Conservation (phyloP, 164 flowering plant species). For the Macadamia tetraphylla region DNA sequence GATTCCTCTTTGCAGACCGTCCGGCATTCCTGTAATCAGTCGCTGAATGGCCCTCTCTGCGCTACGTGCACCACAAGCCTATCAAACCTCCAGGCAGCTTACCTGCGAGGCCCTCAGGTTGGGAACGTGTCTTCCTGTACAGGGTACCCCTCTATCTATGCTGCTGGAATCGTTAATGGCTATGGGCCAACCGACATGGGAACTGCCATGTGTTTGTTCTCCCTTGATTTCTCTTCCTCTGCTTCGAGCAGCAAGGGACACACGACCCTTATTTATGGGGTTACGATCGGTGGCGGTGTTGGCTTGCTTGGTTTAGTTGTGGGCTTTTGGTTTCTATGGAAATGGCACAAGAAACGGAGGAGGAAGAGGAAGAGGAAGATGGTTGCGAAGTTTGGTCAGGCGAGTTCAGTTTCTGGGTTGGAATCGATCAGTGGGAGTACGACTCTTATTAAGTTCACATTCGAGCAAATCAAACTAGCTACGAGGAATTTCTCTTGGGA, state of each 20-base stretch:
- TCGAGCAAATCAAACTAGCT: slow-evolving; percentile 67
- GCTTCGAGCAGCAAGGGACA: not conserved
- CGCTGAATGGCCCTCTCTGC: slow-evolving; percentile 41
- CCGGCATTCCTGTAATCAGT: slow-evolving; percentile 34
- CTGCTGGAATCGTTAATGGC: slow-evolving; percentile 31
- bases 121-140: slow-evolving; percentile 43
- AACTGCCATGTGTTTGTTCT: slow-evolving; percentile 39
- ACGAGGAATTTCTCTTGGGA: slow-evolving; percentile 64
- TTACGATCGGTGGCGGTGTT: slow-evolving; percentile 21
- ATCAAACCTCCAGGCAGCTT: slow-evolving; percentile 22
- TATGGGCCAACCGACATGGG: slow-evolving; percentile 39
- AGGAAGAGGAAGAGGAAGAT: slow-evolving; percentile 11
- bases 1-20: slow-evolving; percentile 19
- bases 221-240: slow-evolving; percentile 16
- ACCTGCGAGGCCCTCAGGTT: slow-evolving; percentile 20
- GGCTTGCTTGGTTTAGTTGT: slow-evolving; percentile 16
- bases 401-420: slow-evolving; percentile 25
- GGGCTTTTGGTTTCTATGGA: slow-evolving; percentile 33
- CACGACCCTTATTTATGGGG: slow-evolving; percentile 25
- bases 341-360: slow-evolving; percentile 11
- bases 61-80: slow-evolving; percentile 32
- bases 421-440: slow-evolving; percentile 53
- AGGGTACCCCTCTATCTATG: slow-evolving; percentile 35
- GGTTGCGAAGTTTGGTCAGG: slow-evolving; percentile 12
- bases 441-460: slow-evolving; percentile 40